Base-by-base conservation (phyloP, 441 rosid species). In the Geranium incanum region DNA sequence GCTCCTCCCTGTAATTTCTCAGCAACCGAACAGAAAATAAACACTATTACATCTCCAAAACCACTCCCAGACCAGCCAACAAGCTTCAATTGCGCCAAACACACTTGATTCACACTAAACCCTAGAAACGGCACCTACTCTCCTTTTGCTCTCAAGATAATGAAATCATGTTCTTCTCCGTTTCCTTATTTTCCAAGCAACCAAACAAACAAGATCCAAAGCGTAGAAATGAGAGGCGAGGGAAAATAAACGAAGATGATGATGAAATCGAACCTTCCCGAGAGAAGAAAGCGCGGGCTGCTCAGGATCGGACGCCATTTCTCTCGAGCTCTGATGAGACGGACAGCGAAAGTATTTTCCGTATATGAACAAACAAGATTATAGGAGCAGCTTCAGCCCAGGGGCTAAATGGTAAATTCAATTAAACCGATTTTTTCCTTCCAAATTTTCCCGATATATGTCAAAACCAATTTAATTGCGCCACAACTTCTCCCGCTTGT, bases 241-340 rank as follows among this genome's bases (percentile, higher is more conserved):
- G 72, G 39, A 37, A 65, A 62, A 70, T 4, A 0, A 11, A 75
- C 3, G 33, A 28, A 28, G 33, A 28, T 1, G 33, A 28, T 28
- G 33, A 28, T 28, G 8, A 5, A 3, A 64, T 0, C 6, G 48
- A 76, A 89, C 88, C 94, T 84, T 86, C 67, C 36, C 75, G 18
- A 77, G 65, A 59, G 90, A 83, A 70, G 83, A 78, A 43, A 82
- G 72, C 43, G 81, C 69, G 77, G 76, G 80, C 52, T 78, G 86
- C 81, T 87, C 89, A 43, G 81, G 75, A 80, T 87, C 93, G 66
- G 87, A 76, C 59, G 79, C 88, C 97, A 93, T 93, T 69, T 70
- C 60, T 55, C 67, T 5, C 66, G 66, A 55, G 62, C 62, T 28
- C 33, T 28, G 12, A 16, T 6, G 21, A 52, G 62, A 55, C 62